These are phyloP conservation scores for Eutrema heterophyllum DNA, from an alignment of 345 rosid genomes.

Conservation along the genomic window DNA sequence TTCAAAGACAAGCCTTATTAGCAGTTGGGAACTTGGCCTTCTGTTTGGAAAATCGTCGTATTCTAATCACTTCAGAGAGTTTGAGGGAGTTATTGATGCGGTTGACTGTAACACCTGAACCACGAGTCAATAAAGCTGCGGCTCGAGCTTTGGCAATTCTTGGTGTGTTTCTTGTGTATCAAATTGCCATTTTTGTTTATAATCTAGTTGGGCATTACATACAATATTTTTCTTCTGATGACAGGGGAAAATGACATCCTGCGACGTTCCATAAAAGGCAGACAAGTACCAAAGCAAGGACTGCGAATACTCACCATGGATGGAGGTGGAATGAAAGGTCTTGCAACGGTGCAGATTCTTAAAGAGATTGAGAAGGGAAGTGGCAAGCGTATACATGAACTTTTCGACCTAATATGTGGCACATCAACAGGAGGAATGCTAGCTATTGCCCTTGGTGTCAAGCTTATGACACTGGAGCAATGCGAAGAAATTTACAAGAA, in stretches of 20 bases:
- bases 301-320: conserved; percentile 97
- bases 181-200: not conserved
- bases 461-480: conserved; percentile 77
- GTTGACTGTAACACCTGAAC: conserved; percentile 73
- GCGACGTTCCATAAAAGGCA: conserved; percentile 87
- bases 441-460: conserved; percentile 92
- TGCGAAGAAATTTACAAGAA: conserved; percentile 98
- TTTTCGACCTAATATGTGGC: conserved; percentile 95
- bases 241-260: conserved; percentile 92
- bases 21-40: conserved; percentile 96
- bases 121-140: conserved; percentile 89
- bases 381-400: conserved; percentile 93
- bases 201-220: not conserved
- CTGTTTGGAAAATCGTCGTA: conserved; percentile 86
- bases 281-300: conserved; percentile 88
- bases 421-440: conserved; percentile 99
- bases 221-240: conserved; percentile 18
- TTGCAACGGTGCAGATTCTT: conserved; percentile 95
- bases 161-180: conserved; percentile 47
- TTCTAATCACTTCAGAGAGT: conserved; percentile 91
- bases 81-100: conserved; percentile 83
- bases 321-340: conserved; percentile 99
- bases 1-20: conserved; percentile 82
- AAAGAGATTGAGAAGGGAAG: conserved; percentile 96
- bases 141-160: conserved; percentile 98